Base-by-base conservation (phyloP, 805 yeast species). In the Trichomonascus vanleenenianus region DNA sequence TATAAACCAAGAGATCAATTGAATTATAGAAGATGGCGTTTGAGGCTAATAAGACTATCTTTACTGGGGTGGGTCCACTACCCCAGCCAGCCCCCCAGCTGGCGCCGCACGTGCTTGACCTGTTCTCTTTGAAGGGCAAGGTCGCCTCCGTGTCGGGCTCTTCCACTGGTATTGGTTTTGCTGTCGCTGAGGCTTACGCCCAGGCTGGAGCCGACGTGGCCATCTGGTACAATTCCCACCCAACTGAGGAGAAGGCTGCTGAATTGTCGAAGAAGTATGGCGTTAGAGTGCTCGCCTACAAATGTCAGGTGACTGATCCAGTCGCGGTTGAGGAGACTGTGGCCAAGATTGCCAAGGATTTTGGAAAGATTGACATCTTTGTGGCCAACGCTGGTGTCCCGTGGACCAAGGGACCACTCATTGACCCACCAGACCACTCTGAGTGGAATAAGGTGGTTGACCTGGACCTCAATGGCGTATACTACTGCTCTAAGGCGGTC, bases 321-420 rank as follows among this genome's bases (percentile, higher is more conserved):
- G 72, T 67, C 15, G 69, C 61, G 9, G 85, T 82, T 40, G 73
- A 73, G 50, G 54, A 52, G 15, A 70, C 76, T 12, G 67, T 82
- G 43, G 61, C 58, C 33, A 72, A 71, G 61, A 77, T 79, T 50
- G 75, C 70, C 51, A 52, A 64, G 48, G 94, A 85, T 58, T 86
- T 87, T 61, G 93, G 91, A 45, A 76, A 77, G 50, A 78, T 87
- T 53, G 95, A 87, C 63, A 68, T 85, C 22, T 82, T 85, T 57
- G 93, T 87, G 40, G 94, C 94, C 56, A 87, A 87, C 62, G 96
- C 96, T 11, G 96, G 96, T 36, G 78, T 85, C 40, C 80, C 87
- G 12, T 86, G 94, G 94, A 73, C 78, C 18, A 70, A 75, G 25
- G 88, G 89, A 18, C 75, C 75, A 15, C 61, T 78, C 50, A 61